A percentile compares a stretch with the other conserved stretches of the same genome.
phyloP scores from a whole-genome alignment of 2,329 filamentous ascomycete species.

The Atkinsonella hypoxylon region DNA sequence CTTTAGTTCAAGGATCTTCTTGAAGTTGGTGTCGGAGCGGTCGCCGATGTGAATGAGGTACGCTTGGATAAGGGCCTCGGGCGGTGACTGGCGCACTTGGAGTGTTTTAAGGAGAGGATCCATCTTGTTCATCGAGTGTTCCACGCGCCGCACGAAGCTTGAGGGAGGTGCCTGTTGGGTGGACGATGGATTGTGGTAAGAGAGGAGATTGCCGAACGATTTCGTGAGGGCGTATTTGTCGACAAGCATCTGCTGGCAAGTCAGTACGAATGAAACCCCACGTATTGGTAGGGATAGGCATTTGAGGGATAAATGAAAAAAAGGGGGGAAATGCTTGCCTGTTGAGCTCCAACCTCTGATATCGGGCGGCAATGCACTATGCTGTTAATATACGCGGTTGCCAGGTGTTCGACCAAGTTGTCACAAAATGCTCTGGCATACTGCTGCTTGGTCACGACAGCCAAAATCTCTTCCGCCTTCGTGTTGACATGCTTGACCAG shows the following conservation, averaged over 20 bases:
- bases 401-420: slow-evolving; percentile 82
- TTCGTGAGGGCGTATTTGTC: slow-evolving; percentile 88
- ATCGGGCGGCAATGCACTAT: slow-evolving; percentile 85
- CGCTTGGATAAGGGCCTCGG: slow-evolving; percentile 89
- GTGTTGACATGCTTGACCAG: slow-evolving; percentile 62
- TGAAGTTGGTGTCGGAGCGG: slow-evolving; percentile 87
- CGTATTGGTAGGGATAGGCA: neutral
- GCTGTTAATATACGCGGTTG: slow-evolving; percentile 66
- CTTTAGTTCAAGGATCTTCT: slow-evolving; percentile 91
- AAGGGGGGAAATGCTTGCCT: slow-evolving; percentile 39
- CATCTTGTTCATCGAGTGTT: slow-evolving; percentile 70
- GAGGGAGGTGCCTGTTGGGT: slow-evolving; percentile 30
- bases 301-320: too few species aligned
- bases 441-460: slow-evolving; percentile 73
- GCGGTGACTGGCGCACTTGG: slow-evolving; percentile 81
- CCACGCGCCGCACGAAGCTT: slow-evolving; percentile 77
- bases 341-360: slow-evolving; percentile 87
- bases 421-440: slow-evolving; percentile 93
- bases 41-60: slow-evolving; percentile 97
- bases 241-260: slow-evolving; percentile 62
- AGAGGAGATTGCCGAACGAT: slow-evolving; percentile 59
- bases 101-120: slow-evolving; percentile 92
- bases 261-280: neutral
- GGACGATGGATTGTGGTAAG: slow-evolving; percentile 40
- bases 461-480: slow-evolving; percentile 62